Base-by-base conservation (phyloP, 305 asterid genomes). In the Euphrasia arctica region DNA sequence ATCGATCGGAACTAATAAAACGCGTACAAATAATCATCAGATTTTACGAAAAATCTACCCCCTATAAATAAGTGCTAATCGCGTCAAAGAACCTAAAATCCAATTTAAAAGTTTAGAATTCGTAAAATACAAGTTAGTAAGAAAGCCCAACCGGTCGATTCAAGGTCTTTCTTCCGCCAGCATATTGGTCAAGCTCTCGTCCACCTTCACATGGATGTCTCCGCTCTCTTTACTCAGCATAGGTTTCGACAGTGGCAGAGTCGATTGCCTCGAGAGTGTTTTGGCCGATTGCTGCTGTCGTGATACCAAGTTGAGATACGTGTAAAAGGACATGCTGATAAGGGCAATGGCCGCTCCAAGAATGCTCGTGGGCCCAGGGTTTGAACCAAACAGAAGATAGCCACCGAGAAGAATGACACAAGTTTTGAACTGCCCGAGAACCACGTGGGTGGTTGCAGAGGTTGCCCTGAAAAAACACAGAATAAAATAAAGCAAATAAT, bases 381-480 rank as follows among this genome's bases (percentile, higher is more conserved):
- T 90, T 42, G 97, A 90, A 68, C 95, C 97, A 15, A 93, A 93
- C 22, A 86, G 64, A 67, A 90, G 56, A 74, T 78, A 93, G 4
- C 97, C 99, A 22, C 97, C 97, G 1, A 93, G 89, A 64, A 93
- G 95, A 65, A 93, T 88, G 54, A 90, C 93, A 61, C 99, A 88
- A 0, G 97, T 93, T 75, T 93, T 93, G 82, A 93, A 93, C 84
- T 90, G 99, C 69, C 97, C 99, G 2, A 93, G 96, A 47, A 93
- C 97, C 13, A 78, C 99, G 34, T 90, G 99, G 31, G 97, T 90
- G 36, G 99, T 93, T 43, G 99, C 97, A 74, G 96, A 93, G 47
- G 99, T 90, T 45, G 86, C 95, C 83, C 98, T 92, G 22, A 18
- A n/a, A 70, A 52, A 39, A 22, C 41, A 47, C 62, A 43, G 62